Evolutionary conservation across 2,329 filamentous ascomycete species (phyloP).

Genomic region (Hymenoscyphus albidus): DNA sequence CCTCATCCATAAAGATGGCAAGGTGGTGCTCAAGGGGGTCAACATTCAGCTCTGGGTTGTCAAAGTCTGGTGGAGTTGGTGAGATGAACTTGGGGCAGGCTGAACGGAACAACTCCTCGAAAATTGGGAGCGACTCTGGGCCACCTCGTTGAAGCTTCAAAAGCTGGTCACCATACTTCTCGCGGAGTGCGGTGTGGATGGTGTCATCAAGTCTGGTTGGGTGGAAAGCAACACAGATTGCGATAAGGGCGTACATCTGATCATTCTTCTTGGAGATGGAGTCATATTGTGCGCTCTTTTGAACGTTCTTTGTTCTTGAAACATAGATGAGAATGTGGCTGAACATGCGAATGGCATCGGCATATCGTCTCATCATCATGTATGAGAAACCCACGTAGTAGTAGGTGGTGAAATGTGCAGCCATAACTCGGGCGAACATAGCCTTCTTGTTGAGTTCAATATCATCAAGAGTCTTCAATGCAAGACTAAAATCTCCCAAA

Average conservation of each 20-base stretch:
- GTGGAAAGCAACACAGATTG: constrained; percentile 98
- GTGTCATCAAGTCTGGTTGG: constrained; percentile 96
- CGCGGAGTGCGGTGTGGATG: constrained; percentile 93
- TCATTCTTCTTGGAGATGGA: constrained; percentile 99
- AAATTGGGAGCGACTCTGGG: constrained; percentile 90
- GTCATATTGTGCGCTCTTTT: constrained; percentile 98
- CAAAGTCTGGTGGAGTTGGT: constrained; percentile 93
- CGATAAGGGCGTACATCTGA: constrained; percentile 98
- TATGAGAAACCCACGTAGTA: constrained; percentile 99
- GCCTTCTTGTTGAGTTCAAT: constrained; percentile 99
- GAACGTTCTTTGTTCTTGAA: constrained; percentile 99
- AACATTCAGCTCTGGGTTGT: constrained; percentile 91
- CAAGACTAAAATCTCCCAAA: constrained; percentile 95
- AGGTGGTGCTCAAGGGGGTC: constrained; percentile 98
- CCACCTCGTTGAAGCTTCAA: constrained; percentile 94
- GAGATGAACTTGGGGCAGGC: constrained; percentile 99
- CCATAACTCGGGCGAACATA: constrained; percentile 99
- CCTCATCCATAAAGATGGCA: constrained; percentile 98
- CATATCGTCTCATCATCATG: constrained; percentile 99
- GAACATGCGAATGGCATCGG: constrained; percentile 99
- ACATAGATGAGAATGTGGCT: constrained; percentile 99
- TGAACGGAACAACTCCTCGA: constrained; percentile 95
- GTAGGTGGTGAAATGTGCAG: constrained; percentile 98
- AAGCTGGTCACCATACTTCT: constrained; percentile 99
- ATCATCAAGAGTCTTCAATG: constrained; percentile 97